Evolutionary conservation across 768 basidiomycete species (phyloP), one percentile per base, ranked within the genome.

Genomic region (Mycena capillaripes): DNA sequence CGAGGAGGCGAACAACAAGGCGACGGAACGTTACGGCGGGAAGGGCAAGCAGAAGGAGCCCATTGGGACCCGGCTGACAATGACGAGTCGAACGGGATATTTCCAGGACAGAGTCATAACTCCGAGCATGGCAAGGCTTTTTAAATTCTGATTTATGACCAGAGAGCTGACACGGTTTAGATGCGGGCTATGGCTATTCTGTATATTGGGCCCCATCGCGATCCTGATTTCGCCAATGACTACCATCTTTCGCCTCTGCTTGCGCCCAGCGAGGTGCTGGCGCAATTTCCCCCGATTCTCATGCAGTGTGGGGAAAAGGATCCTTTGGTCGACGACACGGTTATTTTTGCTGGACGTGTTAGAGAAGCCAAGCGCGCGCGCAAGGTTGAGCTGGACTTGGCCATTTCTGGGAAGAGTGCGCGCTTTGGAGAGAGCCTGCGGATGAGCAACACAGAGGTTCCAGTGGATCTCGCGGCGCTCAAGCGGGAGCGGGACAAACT

Each of bases 141-240:
- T 32, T 32, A 12, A 29, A 29, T 52, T 58, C 40, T 72, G 27
- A 50, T 67, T 25, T 46, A 56, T 21, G 40, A 48, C 52, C 29
- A 30, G 44, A 68, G n/a, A 52, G 67, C 72, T 30, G 72, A 68
- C 27, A 61, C n/a, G 40, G 67, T 52, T n/a, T 76, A 99, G 97
- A 98, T 98, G 96, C 95, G 98, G 40, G 97, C 97, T 0, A 99
- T 99, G 98, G 97, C 97, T 4, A 97, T 98, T 78, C 84, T 97
- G 73, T 98, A 98, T 83, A 93, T 99, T 70, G 97, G 97, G 1
- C 97, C 98, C 1, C 90, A 95, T 78, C 93, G 92, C 61, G 94
- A 96, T 79, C 98, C 98, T 9, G 97, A 99, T 81, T 97, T 99
- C 80, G 90, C 91, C 66, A 93, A 93, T 21, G 97, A 99, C 85